Evolutionary conservation across 2,329 filamentous ascomycete species (phyloP), one percentile per base, ranked within the genome.

Genomic region (Calonectria pseudoturangicola): DNA sequence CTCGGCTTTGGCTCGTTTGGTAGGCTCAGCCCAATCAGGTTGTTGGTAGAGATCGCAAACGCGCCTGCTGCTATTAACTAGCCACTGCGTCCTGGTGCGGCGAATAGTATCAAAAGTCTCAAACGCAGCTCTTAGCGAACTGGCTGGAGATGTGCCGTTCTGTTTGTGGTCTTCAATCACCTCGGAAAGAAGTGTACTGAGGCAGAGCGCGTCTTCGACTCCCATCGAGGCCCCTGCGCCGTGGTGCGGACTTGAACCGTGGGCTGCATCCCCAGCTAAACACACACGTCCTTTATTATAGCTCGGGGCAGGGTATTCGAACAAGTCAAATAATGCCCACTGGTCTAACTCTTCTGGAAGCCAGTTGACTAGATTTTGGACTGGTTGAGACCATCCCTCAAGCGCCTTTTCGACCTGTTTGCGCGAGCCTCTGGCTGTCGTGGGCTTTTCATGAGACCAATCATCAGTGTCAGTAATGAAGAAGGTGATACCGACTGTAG

Each of bases 1-100:
- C 33, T 41, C 54, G 3, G 54, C 54, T 16, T 60, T 60, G 3
- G 27, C 25, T 2, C 54, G 54, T 25, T 60, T 43, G 3, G 10
- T 18, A 4, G 33, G 54, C n/a, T 60, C 54, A 7, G 54, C 54
- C 54, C 54, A 60, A 28, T 60, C 54, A 6, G 54, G 54, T 3
- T 60, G 54, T 16, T 60, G 54, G 33, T 60, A 60, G 3, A 60
- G 33, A 18, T 60, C 36, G 13, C 54, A 60, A 60, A 60, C 54
- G 15, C 54, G 54, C 3, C 54, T 41, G 3, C 54, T 60, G 36
- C 54, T 60, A 6, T 60, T 60, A 13, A 60, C 54, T 5, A 60
- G 33, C 54, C 54, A 60, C 27, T 60, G 54, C 7, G 54, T 41
- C 33, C 54, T 60, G 3, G 54, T 60, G 13, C 54, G 33, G 33